These are phyloP conservation scores for Solanum hybrid DNA, from an alignment of 305 asterid species.

Conservation along the genomic window DNA sequence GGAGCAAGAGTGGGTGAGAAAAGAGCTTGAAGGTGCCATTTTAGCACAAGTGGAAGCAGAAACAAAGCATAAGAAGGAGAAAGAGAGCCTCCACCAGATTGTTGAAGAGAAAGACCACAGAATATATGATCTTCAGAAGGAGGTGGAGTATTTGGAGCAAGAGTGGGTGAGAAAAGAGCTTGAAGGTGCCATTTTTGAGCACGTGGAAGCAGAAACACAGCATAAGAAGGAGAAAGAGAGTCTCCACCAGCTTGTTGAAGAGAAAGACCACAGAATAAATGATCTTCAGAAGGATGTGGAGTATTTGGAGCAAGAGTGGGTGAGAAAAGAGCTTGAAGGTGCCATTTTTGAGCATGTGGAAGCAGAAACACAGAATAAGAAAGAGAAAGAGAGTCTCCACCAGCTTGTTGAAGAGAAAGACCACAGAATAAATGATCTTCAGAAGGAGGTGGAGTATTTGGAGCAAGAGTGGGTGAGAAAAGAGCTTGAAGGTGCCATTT, in stretches of 20 bases:
- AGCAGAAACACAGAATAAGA: background rate
- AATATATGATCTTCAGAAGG: constrained; percentile 48
- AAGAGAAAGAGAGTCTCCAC: constrained; percentile 21
- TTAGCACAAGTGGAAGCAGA: constrained; percentile 5
- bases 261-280: constrained; percentile 56
- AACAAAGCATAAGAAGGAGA: background rate
- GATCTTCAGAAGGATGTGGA: constrained; percentile 42
- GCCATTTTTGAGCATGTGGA: constrained; percentile 5
- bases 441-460: constrained; percentile 17
- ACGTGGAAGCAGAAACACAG: background rate
- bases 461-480: constrained; percentile 27
- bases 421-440: constrained; percentile 55
- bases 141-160: no score
- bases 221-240: background rate
- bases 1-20: constrained; percentile 17
- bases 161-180: no score
- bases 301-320: constrained; percentile 21
- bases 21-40: constrained; percentile 8
- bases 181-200: no score
- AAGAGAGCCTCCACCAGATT: background rate
- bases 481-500: constrained; percentile 24
- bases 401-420: constrained; percentile 68
- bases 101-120: constrained; percentile 66
- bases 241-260: constrained; percentile 56
- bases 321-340: constrained; percentile 23